phyloP scores from a whole-genome alignment of 2,329 filamentous ascomycete genomes.

The Dendrostoma leiphaemia region DNA sequence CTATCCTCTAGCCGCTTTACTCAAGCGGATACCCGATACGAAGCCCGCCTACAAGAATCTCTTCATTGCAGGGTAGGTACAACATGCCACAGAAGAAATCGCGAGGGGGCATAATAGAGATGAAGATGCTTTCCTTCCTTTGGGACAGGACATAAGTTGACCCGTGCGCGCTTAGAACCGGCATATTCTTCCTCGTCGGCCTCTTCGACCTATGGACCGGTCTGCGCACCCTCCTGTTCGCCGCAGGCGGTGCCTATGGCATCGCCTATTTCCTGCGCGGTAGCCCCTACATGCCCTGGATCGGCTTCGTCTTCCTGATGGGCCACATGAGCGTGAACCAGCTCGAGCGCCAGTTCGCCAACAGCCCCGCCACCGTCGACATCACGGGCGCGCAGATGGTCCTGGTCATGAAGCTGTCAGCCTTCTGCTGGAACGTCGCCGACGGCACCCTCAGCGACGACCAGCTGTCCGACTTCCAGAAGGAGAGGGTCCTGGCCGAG shows the following conservation, averaged over 20 bases:
- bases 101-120: not conserved
- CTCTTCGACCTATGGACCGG: slow-evolving; percentile 92
- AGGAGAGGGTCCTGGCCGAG: slow-evolving; percentile 71
- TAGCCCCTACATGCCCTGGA: slow-evolving; percentile 95
- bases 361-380: slow-evolving; percentile 69
- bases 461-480: slow-evolving; percentile 83
- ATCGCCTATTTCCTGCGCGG: slow-evolving; percentile 77
- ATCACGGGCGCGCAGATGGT: slow-evolving; percentile 98
- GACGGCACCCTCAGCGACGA: slow-evolving; percentile 79
- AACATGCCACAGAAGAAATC: not conserved
- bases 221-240: slow-evolving; percentile 74
- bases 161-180: too few species aligned
- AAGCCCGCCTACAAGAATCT: slow-evolving; percentile 82
- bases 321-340: slow-evolving; percentile 91
- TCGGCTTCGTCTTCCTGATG: slow-evolving; percentile 93
- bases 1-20: slow-evolving; percentile 81
- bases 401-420: slow-evolving; percentile 92
- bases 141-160: too few species aligned
- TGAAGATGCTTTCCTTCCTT: too few species aligned
- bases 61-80: slow-evolving; percentile 72
- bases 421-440: slow-evolving; percentile 97
- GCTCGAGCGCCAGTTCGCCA: slow-evolving; percentile 72
- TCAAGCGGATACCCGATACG: slow-evolving; percentile 87
- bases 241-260: slow-evolving; percentile 74
- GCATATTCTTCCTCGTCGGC: slow-evolving; percentile 88